Conservation (phyloP, 2,329 filamentous ascomycete genomes). For the Aspergillus sp. region DNA sequence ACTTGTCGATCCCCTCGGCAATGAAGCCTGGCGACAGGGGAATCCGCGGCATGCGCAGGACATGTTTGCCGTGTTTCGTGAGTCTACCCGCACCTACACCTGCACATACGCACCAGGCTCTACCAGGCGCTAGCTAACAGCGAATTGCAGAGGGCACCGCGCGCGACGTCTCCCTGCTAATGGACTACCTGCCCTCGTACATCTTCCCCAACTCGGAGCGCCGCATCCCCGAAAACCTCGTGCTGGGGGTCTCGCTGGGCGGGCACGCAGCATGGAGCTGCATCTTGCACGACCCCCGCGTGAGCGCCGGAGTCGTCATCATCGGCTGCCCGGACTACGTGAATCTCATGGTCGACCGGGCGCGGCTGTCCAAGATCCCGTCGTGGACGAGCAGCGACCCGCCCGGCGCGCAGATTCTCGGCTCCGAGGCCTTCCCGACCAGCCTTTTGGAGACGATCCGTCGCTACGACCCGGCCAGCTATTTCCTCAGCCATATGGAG, state of each 20-base stretch:
- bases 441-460: conserved; percentile 63
- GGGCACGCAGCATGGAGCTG: conserved; percentile 86
- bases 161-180: conserved; percentile 69
- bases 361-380: conserved; percentile 63
- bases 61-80: conserved; percentile 77
- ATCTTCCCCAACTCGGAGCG: conserved; percentile 57
- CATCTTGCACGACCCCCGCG: conserved; percentile 71
- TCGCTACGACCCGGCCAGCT: conserved; percentile 69
- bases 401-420: conserved; percentile 64
- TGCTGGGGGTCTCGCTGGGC: conserved; percentile 79
- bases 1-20: conserved; percentile 63
- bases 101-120: no score
- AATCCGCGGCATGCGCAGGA: conserved; percentile 83
- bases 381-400: conserved; percentile 58
- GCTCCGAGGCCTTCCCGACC: conserved; percentile 72
- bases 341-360: conserved; percentile 76
- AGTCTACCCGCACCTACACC: conserved; percentile 28
- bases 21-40: conserved; percentile 74
- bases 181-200: conserved; percentile 76
- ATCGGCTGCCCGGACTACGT: conserved; percentile 90
- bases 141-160: conserved; percentile 58
- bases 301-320: conserved; percentile 74
- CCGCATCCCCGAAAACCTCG: conserved; percentile 62
- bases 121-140: not conserved
- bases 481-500: conserved; percentile 60